A percentile compares a stretch with the other conserved stretches of the same genome.
Evolutionary conservation across 805 yeast species (phyloP).

Genomic region (Blastobotrys attinorum): DNA sequence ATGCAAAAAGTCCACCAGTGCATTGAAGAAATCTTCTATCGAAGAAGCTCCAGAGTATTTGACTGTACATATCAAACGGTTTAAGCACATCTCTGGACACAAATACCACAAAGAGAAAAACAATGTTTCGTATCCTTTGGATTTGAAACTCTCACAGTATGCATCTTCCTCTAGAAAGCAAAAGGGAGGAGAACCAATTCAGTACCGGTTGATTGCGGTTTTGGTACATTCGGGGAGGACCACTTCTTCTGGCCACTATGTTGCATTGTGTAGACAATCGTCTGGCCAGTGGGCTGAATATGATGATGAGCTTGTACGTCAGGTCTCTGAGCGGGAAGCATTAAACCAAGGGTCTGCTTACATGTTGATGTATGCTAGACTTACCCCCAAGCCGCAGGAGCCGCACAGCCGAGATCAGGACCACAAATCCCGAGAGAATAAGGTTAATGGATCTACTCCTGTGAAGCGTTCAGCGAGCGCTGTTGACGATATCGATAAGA

Average conservation of each 20-base stretch:
- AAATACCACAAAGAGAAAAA: slow-evolving; percentile 74
- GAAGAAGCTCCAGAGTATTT: slow-evolving; percentile 82
- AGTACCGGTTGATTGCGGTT: slow-evolving; percentile 71
- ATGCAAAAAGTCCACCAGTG: slow-evolving; percentile 70
- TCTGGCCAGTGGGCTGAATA: slow-evolving; percentile 89
- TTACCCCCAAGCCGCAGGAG: slow-evolving; percentile 11
- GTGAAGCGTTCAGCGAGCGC: slow-evolving; percentile 5
- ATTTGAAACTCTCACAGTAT: slow-evolving; percentile 62
- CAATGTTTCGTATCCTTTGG: slow-evolving; percentile 71
- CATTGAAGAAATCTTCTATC: slow-evolving; percentile 66
- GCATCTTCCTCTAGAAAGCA: slow-evolving; percentile 18
- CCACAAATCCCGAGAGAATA: neutral
- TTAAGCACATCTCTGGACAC: slow-evolving; percentile 62
- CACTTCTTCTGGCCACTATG: slow-evolving; percentile 86
- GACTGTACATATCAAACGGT: slow-evolving; percentile 80
- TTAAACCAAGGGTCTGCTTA: slow-evolving; percentile 84
- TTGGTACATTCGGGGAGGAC: slow-evolving; percentile 94
- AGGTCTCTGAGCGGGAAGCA: slow-evolving; percentile 63
- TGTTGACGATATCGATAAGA: slow-evolving; percentile 22
- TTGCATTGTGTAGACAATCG: slow-evolving; percentile 86
- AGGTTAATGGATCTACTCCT: neutral
- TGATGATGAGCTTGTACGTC: slow-evolving; percentile 84
- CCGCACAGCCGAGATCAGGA: neutral
- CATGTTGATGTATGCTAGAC: slow-evolving; percentile 73
- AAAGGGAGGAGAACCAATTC: slow-evolving; percentile 39